A percentile compares a stretch with the other conserved stretches of the same genome.
phyloP scores from a whole-genome alignment of 495 filamentous ascomycete species.

The Mycothermus thermophilus region DNA sequence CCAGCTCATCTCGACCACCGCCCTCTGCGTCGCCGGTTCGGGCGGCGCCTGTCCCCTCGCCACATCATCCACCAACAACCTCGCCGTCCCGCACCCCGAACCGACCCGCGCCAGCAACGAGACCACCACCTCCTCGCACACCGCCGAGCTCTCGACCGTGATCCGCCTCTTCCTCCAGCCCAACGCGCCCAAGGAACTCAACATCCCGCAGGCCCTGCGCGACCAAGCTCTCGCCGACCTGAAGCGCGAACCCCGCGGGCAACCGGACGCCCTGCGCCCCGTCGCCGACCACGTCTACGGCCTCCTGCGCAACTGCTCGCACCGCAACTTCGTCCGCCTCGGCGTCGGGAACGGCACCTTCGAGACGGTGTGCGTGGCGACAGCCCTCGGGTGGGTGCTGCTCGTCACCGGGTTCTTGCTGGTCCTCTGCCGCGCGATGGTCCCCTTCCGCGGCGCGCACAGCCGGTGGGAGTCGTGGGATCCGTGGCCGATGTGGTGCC shows the following conservation, averaged over 20 bases:
- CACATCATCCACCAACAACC: constrained; percentile 3
- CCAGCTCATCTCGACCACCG: constrained; percentile 18
- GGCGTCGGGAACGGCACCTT: constrained; percentile 32
- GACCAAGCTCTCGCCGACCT: constrained; percentile 17
- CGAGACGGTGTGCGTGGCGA: constrained; percentile 30
- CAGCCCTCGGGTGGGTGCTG: constrained; percentile 21
- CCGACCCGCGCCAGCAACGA: constrained; percentile 1
- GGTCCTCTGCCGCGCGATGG: constrained; percentile 20
- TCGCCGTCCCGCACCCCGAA: not conserved
- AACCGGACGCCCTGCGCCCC: constrained; percentile 18
- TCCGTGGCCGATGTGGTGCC: constrained; percentile 28
- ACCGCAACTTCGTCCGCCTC: constrained; percentile 36
- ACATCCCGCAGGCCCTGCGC: constrained; percentile 25
- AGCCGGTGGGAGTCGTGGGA: constrained; percentile 24
- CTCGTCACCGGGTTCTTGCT: constrained; percentile 21
- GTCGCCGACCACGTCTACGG: constrained; percentile 31
- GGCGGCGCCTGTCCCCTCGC: constrained; percentile 3
- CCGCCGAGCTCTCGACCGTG: constrained; percentile 23
- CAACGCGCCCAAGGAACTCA: constrained; percentile 27
- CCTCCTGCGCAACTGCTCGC: constrained; percentile 36
- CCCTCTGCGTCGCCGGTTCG: constrained; percentile 16
- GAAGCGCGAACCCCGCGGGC: constrained; percentile 7
- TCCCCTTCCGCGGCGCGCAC: constrained; percentile 18
- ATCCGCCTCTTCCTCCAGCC: constrained; percentile 24
- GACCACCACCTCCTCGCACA: constrained; percentile 5